Evolutionary conservation across 2,329 filamentous ascomycete species (phyloP), one percentile per base, ranked within the genome.

Genomic region (Neonectria neomacrospora): DNA sequence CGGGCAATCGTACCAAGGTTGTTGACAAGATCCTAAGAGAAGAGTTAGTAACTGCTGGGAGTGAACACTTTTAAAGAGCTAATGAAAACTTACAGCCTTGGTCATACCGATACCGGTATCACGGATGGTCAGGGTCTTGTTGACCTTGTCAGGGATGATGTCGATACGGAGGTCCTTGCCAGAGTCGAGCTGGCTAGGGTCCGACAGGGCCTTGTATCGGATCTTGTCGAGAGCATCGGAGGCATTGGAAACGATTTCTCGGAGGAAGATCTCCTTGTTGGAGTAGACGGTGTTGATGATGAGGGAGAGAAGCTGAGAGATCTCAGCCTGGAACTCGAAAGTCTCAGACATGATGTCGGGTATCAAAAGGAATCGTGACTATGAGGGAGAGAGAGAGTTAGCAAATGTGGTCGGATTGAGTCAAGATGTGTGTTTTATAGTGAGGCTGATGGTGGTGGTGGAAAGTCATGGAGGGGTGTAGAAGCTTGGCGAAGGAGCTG

Each of bases 261-360:
- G 88, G 77, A 99, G 86, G 91, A 99, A 99, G 81, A 99, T 98
- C 86, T 98, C 96, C 89, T 99, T 99, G 91, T 99, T 99, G 76
- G 94, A 97, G 89, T 98, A 99, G 86, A 99, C 96, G 73, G 96
- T 98, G 92, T 99, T 99, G 90, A 99, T 99, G 85, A 99, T 99
- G 81, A 99, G 92, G 75, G 91, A 94, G 80, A 99, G 92, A 73
- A 99, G 93, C 93, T 99, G 96, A 92, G 95, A 98, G 81, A 99
- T 99, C 92, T 99, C 96, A 91, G 96, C 96, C 91, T 99, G 96
- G 88, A 98, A 99, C 91, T 98, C 95, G 86, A 99, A 99, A 75
- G 94, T 97, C 88, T 98, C 94, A 83, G 93, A 84, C 93, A 97
- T 97, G 81, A 81, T 92, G 83, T 79, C 78, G 82, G 80, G 74